Evolutionary conservation across 2,329 filamentous ascomycete species (phyloP).

Genomic region (Fusarium sp.): DNA sequence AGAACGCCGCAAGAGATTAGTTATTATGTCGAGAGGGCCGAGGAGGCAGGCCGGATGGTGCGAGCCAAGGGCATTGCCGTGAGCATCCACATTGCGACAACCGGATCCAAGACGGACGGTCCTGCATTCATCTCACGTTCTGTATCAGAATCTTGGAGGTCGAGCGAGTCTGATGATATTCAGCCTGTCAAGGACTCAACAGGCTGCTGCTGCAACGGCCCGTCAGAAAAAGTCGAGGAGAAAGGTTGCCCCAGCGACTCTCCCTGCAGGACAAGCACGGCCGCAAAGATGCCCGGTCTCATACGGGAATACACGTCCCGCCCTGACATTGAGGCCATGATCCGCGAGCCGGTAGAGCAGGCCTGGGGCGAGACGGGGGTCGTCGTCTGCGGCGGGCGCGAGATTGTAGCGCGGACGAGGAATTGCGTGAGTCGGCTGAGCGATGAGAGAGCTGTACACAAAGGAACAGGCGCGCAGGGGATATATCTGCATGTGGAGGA

Average conservation of each 20-base stretch:
- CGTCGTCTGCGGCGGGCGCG: constrained; percentile 68
- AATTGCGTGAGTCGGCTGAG: constrained; percentile 67
- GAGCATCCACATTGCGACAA: constrained; percentile 65
- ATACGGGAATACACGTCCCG: constrained; percentile 59
- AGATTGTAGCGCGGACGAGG: constrained; percentile 63
- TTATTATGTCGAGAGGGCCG: constrained; percentile 64
- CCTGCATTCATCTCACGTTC: constrained; percentile 49
- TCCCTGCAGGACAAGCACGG: constrained; percentile 18
- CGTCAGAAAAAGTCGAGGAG: constrained; percentile 19
- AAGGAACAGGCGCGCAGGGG: constrained; percentile 71
- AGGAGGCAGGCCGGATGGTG: constrained; percentile 56
- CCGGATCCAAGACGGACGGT: constrained; percentile 45
- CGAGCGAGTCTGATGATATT: constrained; percentile 38
- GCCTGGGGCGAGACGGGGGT: constrained; percentile 71
- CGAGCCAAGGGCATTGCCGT: constrained; percentile 60
- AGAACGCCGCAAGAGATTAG: constrained; percentile 63
- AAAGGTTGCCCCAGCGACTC: constrained; percentile 31
- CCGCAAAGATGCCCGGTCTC: constrained; percentile 36
- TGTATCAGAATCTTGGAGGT: constrained; percentile 12
- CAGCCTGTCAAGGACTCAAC: constrained; percentile 27
- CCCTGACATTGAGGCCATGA: constrained; percentile 63
- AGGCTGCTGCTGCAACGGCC: constrained; percentile 41
- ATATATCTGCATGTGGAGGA: constrained; percentile 71
- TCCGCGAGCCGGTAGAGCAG: constrained; percentile 65
- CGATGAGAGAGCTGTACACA: constrained; percentile 71